Evolutionary conservation across 2,329 filamentous ascomycete genomes (phyloP).

Genomic region (Neophaeococcomyces aloes): DNA sequence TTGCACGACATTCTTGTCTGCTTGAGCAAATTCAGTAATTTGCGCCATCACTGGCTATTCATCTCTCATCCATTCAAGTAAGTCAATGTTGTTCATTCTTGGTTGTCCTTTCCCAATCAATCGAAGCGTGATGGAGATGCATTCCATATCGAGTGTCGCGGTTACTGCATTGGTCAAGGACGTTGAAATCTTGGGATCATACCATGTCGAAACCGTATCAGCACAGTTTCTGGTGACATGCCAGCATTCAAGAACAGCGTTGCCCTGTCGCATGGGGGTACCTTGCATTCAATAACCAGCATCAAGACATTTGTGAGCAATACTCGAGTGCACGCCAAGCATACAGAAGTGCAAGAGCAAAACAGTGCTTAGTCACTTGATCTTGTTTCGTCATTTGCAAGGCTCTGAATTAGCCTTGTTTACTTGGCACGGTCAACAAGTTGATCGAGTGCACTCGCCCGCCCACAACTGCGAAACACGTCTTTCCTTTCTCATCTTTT

Average conservation of each 20-base stretch:
- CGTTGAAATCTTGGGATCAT: background rate
- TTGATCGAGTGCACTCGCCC: background rate
- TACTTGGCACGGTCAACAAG: too few relatives aligned
- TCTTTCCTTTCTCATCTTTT: conserved; percentile 4
- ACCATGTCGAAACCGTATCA: background rate
- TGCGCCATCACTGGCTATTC: background rate
- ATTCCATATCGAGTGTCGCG: conserved; percentile 6
- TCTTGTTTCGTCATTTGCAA: too few relatives aligned
- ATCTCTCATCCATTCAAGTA: background rate
- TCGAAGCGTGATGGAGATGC: conserved; percentile 7
- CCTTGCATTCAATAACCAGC: too few relatives aligned
- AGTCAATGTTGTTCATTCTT: conserved; percentile 1
- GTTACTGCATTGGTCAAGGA: conserved; percentile 3
- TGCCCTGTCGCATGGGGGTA: background rate
- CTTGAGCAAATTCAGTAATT: background rate
- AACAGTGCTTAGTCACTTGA: too few relatives aligned
- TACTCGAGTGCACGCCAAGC: too few relatives aligned
- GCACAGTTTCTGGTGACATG: too few relatives aligned
- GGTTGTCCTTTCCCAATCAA: conserved; percentile 3
- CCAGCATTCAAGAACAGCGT: too few relatives aligned
- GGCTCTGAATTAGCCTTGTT: too few relatives aligned
- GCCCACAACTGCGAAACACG: background rate
- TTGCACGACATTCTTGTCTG: conserved; percentile 1
- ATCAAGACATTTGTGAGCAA: too few relatives aligned
- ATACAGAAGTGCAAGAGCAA: too few relatives aligned